Base-by-base conservation (phyloP, 2,329 filamentous ascomycete species). In the Pseudocercospora fuligena region DNA sequence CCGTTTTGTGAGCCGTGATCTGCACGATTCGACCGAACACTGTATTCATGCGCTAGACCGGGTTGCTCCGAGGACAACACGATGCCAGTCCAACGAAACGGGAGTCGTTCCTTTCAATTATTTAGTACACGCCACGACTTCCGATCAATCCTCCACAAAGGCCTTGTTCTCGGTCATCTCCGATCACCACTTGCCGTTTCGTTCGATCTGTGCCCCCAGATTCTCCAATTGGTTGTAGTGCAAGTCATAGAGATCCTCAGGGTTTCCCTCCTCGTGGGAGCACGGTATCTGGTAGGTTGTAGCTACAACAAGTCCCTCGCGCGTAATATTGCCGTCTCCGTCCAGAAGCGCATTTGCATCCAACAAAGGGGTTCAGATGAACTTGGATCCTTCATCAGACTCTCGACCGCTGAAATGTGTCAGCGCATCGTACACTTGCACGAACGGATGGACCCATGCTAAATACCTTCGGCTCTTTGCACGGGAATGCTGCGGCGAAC, bases 241-340 rank as follows among this genome's bases (percentile, higher is more conserved):
- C 56, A 43, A 58, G 56, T 58, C 56, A 58, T 58, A 36, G 56
- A 16, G 8, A 43, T 16, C 56, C 56, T 58, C 56, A 25, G 33
- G 31, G 33, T 58, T 43, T 58, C 51, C 16, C 25, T 33, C 51
- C 51, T 56, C 51, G 51, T 56, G 51, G 51, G 12, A 27, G 19
- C 51, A 16, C 51, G 12, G 12, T n/a, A 56, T 29, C 40, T 43
- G 40, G 40, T 43, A 43, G 40, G 33, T 36, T 36, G 33, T 36
- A 14, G 33, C 33, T 36, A 16, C 11, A 14, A 36, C 12, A 36
- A 36, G 33, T 11, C 33, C 33, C 33, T 36, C 16, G 40, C 40
- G 40, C 40, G 40, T 43, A 43, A 43, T 6, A 16, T 43, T 43
- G 40, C 40, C 33, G 12, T 36, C 40, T n/a, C 11, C 33, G 11